Evolutionary conservation across 2,329 filamentous ascomycete genomes (phyloP).

Genomic region (Apiospora rasikravindrae): DNA sequence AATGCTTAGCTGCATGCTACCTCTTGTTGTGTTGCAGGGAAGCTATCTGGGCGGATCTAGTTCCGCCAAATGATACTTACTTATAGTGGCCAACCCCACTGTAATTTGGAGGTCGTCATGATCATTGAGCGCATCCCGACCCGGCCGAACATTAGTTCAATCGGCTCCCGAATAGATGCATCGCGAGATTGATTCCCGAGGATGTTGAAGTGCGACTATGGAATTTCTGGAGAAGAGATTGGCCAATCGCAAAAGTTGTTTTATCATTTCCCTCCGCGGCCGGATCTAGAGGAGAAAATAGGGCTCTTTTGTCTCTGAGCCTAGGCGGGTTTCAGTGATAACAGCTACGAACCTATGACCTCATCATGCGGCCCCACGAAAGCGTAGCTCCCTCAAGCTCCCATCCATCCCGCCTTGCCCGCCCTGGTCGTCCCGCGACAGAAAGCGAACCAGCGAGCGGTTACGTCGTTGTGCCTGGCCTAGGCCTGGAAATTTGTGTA

Average conservation of each 20-base stretch:
- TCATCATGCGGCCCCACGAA: slow-evolving; percentile 16
- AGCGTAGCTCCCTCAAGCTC: not conserved
- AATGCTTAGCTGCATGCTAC: no score
- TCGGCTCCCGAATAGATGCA: not conserved
- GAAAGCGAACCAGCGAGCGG: not conserved
- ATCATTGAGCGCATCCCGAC: not conserved
- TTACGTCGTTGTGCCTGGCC: slow-evolving; percentile 18
- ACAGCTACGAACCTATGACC: slow-evolving; percentile 11
- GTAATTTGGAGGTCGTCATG: not conserved
- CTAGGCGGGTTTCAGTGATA: not conserved
- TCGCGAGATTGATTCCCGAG: not conserved
- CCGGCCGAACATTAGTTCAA: not conserved
- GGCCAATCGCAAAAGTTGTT: no score
- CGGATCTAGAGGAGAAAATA: not conserved
- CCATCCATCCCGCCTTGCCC: no score
- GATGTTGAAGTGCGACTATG: not conserved
- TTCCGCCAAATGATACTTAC: not conserved
- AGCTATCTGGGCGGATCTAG: not conserved
- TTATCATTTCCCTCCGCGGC: not conserved
- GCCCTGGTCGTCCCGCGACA: not conserved
- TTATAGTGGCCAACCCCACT: not conserved
- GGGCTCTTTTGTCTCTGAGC: not conserved
- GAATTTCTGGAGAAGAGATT: not conserved
- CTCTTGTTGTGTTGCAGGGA: no score
- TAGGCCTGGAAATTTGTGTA: not conserved